Percentiles rank a stretch among this genome's conserved stretches.
These are phyloP conservation scores for Trichomonascaceae sp. DNA, from an alignment of 1,139 yeast genomes.

Conservation along the genomic window DNA sequence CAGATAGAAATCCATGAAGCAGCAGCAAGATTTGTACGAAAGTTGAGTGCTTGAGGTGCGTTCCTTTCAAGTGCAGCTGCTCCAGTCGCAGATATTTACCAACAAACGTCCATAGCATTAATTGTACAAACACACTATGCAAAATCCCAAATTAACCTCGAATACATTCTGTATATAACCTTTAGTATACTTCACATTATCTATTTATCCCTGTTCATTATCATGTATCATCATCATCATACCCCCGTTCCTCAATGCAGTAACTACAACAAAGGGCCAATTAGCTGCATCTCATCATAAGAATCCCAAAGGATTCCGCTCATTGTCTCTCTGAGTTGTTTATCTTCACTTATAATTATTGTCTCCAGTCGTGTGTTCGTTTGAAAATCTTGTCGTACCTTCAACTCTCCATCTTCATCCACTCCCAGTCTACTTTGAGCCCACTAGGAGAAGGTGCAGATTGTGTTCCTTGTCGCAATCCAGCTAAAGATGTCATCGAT, in stretches of 20 bases:
- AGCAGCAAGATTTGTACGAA: constrained; percentile 7
- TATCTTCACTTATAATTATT: background rate
- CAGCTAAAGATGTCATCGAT: background rate
- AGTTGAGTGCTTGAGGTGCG: background rate
- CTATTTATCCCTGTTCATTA: background rate
- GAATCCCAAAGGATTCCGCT: background rate
- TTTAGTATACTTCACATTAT: background rate
- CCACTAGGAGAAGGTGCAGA: background rate
- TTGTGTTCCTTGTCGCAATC: background rate
- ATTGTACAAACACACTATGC: background rate
- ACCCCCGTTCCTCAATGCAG: background rate
- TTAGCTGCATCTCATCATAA: background rate
- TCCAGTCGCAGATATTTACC: too few relatives aligned
- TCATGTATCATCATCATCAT: background rate
- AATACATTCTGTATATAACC: background rate
- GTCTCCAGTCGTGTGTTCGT: background rate
- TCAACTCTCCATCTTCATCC: constrained; percentile 23
- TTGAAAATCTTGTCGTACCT: background rate
- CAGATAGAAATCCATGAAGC: background rate
- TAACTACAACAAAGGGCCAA: background rate
- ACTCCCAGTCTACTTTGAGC: constrained; percentile 24
- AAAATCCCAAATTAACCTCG: background rate
- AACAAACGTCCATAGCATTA: too few relatives aligned
- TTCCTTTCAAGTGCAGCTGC: too few relatives aligned
- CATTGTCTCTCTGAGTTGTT: background rate